Evolutionary conservation across 306 rosid genomes (phyloP).

Genomic region (Gleditsia sinensis): DNA sequence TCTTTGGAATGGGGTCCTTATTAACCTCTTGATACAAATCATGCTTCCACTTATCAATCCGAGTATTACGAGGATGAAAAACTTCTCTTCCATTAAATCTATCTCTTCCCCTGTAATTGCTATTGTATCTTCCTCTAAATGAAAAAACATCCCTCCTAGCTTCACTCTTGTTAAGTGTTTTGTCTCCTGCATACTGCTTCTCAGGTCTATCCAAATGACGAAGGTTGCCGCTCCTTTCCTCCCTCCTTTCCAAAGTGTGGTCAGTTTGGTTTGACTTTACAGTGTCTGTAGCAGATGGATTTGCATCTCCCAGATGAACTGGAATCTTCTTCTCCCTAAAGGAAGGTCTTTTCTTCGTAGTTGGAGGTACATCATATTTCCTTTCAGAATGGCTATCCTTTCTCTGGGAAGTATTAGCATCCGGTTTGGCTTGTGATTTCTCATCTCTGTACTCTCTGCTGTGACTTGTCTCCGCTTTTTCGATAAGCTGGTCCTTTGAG

Average conservation of each 20-base stretch:
- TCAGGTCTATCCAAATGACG: slow-evolving; percentile 55
- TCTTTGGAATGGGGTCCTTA: slow-evolving; percentile 74
- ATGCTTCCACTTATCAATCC: slow-evolving; percentile 87
- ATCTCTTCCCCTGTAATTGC: slow-evolving; percentile 67
- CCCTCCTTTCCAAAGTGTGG: slow-evolving; percentile 49
- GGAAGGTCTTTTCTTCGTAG: slow-evolving; percentile 73
- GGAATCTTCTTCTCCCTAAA: slow-evolving; percentile 83
- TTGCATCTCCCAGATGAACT: slow-evolving; percentile 47
- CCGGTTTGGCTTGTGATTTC: slow-evolving; percentile 46
- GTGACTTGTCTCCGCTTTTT: slow-evolving; percentile 45
- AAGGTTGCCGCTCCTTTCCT: slow-evolving; percentile 57
- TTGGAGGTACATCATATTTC: slow-evolving; percentile 50
- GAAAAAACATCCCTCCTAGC: slow-evolving; percentile 54
- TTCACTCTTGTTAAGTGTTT: slow-evolving; percentile 48
- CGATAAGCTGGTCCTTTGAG: slow-evolving; percentile 50
- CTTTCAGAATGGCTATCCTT: slow-evolving; percentile 56
- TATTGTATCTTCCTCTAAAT: slow-evolving; percentile 60
- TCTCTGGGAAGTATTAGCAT: slow-evolving; percentile 43
- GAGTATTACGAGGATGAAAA: slow-evolving; percentile 44
- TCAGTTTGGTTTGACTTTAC: slow-evolving; percentile 54
- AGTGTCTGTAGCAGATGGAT: slow-evolving; percentile 42
- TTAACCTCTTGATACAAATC: slow-evolving; percentile 81
- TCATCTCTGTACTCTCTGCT: slow-evolving; percentile 57
- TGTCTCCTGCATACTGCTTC: slow-evolving; percentile 53
- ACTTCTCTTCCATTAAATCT: slow-evolving; percentile 58